Evolutionary conservation across 108 stramenopile genomes (phyloP), one percentile per base, ranked within the genome.

Genomic region (Cylindrotheca closterium): DNA sequence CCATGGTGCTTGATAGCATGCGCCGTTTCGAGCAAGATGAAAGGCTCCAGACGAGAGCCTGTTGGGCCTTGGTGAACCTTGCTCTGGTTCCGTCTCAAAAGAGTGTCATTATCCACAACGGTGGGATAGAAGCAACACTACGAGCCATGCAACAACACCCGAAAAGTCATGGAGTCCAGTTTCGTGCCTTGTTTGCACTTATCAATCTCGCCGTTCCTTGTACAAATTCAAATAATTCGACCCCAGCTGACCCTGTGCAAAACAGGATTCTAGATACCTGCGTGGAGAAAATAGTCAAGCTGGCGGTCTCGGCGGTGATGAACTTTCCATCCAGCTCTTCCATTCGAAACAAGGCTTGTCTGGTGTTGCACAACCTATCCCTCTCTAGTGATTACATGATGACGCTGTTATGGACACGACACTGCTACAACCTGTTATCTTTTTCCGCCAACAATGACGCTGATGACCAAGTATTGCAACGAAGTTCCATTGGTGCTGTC

Each of bases 51-150:
- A 87, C 94, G 15, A 93, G 90, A 90, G 85, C 87, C 50, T 95
- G 94, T 67, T 95, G 94, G 94, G 84, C 85, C 7, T 55, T 95
- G 62, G 94, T 95, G 26, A 95, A 95, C 67, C 73, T 95, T 47
- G 92, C 94, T 12, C 70, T 95, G 2, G 87, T 83, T 48, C 88
- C 89, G 30, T 47, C 71, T 18, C 94, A 93, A 72, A 95, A 95
- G 72, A 71, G 59, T 8, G 72, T 82, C 61, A 62, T 95, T 1
- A 72, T 92, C 4, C 71, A 77, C 46, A 68, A 90, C 19, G 90
- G 88, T 53, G 94, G 92, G 26, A 75, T 95, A 21, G 67, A 82
- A 31, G 87, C 73, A 15, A 83, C 83, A 28, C 64, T 85, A 3
- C 79, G 75, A 61, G 91, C 94, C 7, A 93, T 95, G 94, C 45